Evolutionary conservation across 352 stramenopile species (phyloP).

Genomic region (Globisporangium barbulae): DNA sequence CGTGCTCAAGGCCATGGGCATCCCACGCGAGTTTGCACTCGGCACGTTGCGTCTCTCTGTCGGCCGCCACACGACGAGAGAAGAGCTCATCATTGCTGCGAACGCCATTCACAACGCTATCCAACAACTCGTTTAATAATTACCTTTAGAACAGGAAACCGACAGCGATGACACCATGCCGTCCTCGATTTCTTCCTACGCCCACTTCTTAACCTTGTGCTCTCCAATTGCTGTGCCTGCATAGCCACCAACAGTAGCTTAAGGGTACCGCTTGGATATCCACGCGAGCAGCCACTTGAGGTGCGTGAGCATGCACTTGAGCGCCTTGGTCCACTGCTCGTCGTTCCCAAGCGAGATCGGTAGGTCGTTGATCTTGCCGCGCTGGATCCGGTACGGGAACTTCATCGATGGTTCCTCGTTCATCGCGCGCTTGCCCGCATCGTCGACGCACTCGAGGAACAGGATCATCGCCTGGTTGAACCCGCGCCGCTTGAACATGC

Average conservation of each 20-base stretch:
- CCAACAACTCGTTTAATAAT: slow-evolving; percentile 28
- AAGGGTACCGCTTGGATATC: slow-evolving; percentile 85
- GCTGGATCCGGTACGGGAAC: slow-evolving; percentile 90
- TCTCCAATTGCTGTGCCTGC: too few relatives aligned
- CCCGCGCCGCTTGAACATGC: slow-evolving; percentile 85
- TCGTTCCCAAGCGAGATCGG: slow-evolving; percentile 86
- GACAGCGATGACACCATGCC: background rate
- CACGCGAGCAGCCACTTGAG: slow-evolving; percentile 93
- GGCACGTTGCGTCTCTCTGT: slow-evolving; percentile 95
- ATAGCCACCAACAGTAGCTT: background rate
- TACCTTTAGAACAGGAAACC: background rate
- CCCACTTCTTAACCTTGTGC: background rate
- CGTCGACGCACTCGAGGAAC: slow-evolving; percentile 89
- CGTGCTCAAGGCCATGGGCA: slow-evolving; percentile 92
- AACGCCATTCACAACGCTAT: slow-evolving; percentile 73
- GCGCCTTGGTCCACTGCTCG: slow-evolving; percentile 90
- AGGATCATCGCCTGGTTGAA: slow-evolving; percentile 91
- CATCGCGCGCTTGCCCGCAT: slow-evolving; percentile 81
- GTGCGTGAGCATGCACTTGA: slow-evolving; percentile 91
- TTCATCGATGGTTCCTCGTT: slow-evolving; percentile 85
- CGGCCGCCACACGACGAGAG: slow-evolving; percentile 83
- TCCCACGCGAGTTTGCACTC: slow-evolving; percentile 83
- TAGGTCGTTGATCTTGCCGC: slow-evolving; percentile 88
- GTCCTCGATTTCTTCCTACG: background rate
- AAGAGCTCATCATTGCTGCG: slow-evolving; percentile 87